These are phyloP conservation scores for Kwoniella shivajii DNA, from an alignment of 1,284 basidiomycete genomes.

Conservation along the genomic window DNA sequence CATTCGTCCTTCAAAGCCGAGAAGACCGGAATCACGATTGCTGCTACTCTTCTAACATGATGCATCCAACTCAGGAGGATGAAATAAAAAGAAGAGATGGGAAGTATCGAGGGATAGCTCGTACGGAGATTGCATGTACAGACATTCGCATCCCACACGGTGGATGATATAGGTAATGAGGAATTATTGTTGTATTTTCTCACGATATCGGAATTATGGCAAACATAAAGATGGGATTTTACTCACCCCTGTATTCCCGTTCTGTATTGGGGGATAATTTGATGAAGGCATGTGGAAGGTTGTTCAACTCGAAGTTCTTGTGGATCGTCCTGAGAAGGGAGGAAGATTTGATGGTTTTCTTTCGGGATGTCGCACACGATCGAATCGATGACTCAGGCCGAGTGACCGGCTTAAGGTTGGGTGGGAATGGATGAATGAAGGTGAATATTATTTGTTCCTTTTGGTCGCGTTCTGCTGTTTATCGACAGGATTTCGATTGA, in stretches of 20 bases:
- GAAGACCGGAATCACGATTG: constrained; percentile 9
- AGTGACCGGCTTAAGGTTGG: too few relatives aligned
- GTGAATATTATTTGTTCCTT: too few relatives aligned
- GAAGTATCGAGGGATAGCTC: background rate
- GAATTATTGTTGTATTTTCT: too few relatives aligned
- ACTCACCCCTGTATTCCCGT: constrained; percentile 2
- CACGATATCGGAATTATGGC: too few relatives aligned
- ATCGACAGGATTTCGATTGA: too few relatives aligned
- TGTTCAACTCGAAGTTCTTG: background rate
- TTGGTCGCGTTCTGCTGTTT: too few relatives aligned
- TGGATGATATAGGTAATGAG: too few relatives aligned
- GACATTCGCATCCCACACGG: too few relatives aligned
- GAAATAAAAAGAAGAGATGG: background rate
- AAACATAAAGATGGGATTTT: background rate
- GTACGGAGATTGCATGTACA: background rate
- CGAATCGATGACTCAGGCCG: too few relatives aligned
- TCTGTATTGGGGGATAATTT: background rate
- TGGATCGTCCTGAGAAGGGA: background rate
- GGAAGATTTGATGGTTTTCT: background rate
- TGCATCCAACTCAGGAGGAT: background rate
- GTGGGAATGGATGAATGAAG: too few relatives aligned
- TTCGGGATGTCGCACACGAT: too few relatives aligned
- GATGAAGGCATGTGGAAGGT: constrained; percentile 1
- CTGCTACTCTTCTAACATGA: background rate
- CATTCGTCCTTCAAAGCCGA: constrained; percentile 2